Percentiles rank a stretch among this genome's conserved stretches.
Conservation (phyloP, 1,139 yeast species). For the Pichia sp. region DNA sequence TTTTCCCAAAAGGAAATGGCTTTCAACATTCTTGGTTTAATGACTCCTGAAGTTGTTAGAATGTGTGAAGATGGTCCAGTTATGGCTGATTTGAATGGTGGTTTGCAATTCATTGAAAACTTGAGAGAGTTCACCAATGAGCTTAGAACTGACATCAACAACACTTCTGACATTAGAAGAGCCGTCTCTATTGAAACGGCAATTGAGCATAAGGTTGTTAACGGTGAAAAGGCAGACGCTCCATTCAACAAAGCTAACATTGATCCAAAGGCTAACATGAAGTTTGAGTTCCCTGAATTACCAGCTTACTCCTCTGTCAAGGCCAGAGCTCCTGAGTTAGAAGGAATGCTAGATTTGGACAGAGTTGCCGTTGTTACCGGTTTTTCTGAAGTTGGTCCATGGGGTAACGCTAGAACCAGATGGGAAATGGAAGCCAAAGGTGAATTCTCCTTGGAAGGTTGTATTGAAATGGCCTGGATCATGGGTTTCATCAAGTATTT, state of each 20-base stretch:
- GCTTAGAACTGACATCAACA: conserved; percentile 76
- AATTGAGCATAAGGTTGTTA: conserved; percentile 85
- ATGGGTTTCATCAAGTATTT: conserved; percentile 92
- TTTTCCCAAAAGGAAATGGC: conserved; percentile 99
- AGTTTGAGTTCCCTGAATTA: conserved; percentile 86
- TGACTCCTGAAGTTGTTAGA: conserved; percentile 81
- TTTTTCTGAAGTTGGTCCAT: conserved; percentile 97
- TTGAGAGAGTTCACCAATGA: conserved; percentile 82
- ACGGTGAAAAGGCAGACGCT: conserved; percentile 86
- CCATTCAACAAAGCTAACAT: conserved; percentile 72
- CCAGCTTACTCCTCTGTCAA: conserved; percentile 74
- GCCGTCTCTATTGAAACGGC: conserved; percentile 94
- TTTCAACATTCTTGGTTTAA: conserved; percentile 88
- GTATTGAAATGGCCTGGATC: conserved; percentile 99
- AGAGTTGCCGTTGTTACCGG: conserved; percentile 93
- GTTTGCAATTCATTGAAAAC: conserved; percentile 88
- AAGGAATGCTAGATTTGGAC: conserved; percentile 89
- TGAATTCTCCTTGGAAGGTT: conserved; percentile 95
- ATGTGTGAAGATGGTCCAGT: conserved; percentile 92
- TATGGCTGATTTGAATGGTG: conserved; percentile 98
- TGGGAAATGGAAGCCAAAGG: conserved; percentile 99
- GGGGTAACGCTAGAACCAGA: conserved; percentile 99
- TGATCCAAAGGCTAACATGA: conserved; percentile 92
- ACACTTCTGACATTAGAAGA: conserved; percentile 87
- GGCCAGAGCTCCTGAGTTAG: conserved; percentile 66